Evolutionary conservation across 2,329 filamentous ascomycete genomes (phyloP), one percentile per base, ranked within the genome.

Genomic region (Colletotrichum theobromicola): DNA sequence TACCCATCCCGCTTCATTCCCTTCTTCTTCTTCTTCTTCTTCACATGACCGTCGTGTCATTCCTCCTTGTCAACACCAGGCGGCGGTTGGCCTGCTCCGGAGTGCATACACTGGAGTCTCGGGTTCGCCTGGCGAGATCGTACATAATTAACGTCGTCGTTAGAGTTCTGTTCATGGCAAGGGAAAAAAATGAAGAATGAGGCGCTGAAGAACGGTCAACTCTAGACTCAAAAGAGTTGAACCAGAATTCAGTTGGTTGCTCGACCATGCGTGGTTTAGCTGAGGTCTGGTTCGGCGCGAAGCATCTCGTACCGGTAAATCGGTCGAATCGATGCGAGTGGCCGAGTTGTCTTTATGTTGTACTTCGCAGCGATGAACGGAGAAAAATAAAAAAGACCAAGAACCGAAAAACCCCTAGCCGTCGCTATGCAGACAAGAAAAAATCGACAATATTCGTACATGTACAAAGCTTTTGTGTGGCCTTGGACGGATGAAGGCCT

Each of bases 371-470:
- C 50, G 55, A 68, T 61, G 64, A 67, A 63, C 67, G 30, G 30
- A 63, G 30, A 61, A 72, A 67, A 32, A 65, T 63, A 70, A 58
- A 24, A 69, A 60, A 24, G 42, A 50, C 42, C 34, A 24, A 35
- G 64, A 71, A 55, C 55, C 42, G 30, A 65, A 58, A 26, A 74
- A 24, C 72, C 70, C 70, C 62, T 55, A 75, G n/a, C 76, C 76
- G 72, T 72, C 75, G 75, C 76, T 77, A 77, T 77, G 76, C 76
- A 77, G 70, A 70, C 67, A 77, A 76, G 70, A 66, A 70, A n/a
- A 76, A 77, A 70, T 53, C 64, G 61, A 77, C 67, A 77, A 67
- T 66, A 68, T 73, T 77, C 67, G 74, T 77, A 77, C 76, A 77
- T 77, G 65, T 77, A 77, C 76, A 77, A 46, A 62, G 66, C 34